Base-by-base conservation (phyloP, 768 basidiomycete genomes). In the Lepiota brunneoincarnata region DNA sequence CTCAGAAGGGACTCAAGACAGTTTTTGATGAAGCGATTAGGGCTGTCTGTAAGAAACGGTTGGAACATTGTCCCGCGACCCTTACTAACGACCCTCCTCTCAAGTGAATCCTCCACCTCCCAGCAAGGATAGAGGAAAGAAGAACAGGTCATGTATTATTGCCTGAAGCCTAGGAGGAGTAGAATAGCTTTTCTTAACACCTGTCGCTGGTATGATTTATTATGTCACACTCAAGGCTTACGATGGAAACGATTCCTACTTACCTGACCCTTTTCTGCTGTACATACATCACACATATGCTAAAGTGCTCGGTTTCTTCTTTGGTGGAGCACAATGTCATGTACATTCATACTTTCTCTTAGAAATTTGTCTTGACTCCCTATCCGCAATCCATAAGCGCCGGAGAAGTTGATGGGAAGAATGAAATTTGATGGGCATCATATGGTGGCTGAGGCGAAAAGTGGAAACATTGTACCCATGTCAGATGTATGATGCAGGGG, bases 1-100 rank as follows among this genome's bases (percentile, higher is more conserved):
- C 96, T 43, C 97, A 98, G 78, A 97, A 98, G 74, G 96, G 96
- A 14, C 76, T 99, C 67, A 99, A 99, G 83, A 95, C 89, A 55
- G 97, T 99, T 40, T 99, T 99, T 68, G 97, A 98, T 69, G 97
- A 98, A 72, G 97, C 97, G 39, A 98, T 99, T 64, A 85, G 97
- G 51, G 93, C 93, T 52, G 96, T 98, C 62, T 76, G 91, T 93
- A 69, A 83, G 91, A 87, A 50, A 18, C 17, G 18, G 43, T 11
- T 18, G n/a, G 17, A 4, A 37, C 18, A 46, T 52, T 48, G 54
- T 54, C 40, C 31, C 28, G 41, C 21, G 5, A 39, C 14, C 39
- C 36, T 21, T 36, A 17, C 28, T 52, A 34, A 56, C 36, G 50
- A 20, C 41, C 5, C 48, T 31, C 26, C 17, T 24, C 20, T 41